These are phyloP conservation scores for Bidens hawaiensis DNA, from an alignment of 140 eudicot species.

Conservation along the genomic window DNA sequence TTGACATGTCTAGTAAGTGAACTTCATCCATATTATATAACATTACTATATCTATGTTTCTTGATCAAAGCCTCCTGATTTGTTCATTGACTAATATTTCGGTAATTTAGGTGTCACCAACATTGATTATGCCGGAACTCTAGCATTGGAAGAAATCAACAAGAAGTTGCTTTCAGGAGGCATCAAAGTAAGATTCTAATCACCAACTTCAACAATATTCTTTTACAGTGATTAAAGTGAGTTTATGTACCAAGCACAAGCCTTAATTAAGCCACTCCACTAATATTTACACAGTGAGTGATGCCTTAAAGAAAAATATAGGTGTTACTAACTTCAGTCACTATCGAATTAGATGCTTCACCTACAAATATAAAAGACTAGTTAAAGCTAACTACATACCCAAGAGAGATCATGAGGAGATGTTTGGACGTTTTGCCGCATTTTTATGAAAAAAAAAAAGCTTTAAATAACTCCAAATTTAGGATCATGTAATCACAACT, in stretches of 20 bases:
- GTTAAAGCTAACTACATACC: neutral
- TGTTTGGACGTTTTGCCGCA: neutral
- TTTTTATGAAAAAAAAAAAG: no score
- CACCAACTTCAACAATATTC: neutral
- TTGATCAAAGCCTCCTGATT: neutral
- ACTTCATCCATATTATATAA: neutral
- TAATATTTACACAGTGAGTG: no score
- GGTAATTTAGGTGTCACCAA: conserved; percentile 39
- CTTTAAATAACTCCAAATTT: no score
- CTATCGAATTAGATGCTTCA: neutral
- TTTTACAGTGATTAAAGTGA: neutral
- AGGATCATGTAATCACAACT: no score
- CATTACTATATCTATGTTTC: neutral
- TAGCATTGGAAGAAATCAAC: conserved; percentile 48
- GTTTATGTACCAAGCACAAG: neutral
- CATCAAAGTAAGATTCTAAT: conserved; percentile 38
- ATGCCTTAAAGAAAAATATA: no score
- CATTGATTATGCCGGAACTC: conserved; percentile 61
- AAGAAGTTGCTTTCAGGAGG: conserved; percentile 47
- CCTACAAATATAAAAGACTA: neutral
- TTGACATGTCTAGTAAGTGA: conserved; percentile 68
- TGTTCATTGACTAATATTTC: neutral
- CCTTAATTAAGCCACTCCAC: neutral
- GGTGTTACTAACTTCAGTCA: no score
- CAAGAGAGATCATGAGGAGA: neutral